Percentiles rank a stretch among this genome's conserved stretches.
These are phyloP conservation scores for Flaveria linearis DNA, from an alignment of 129 eudicot genomes.

Conservation along the genomic window DNA sequence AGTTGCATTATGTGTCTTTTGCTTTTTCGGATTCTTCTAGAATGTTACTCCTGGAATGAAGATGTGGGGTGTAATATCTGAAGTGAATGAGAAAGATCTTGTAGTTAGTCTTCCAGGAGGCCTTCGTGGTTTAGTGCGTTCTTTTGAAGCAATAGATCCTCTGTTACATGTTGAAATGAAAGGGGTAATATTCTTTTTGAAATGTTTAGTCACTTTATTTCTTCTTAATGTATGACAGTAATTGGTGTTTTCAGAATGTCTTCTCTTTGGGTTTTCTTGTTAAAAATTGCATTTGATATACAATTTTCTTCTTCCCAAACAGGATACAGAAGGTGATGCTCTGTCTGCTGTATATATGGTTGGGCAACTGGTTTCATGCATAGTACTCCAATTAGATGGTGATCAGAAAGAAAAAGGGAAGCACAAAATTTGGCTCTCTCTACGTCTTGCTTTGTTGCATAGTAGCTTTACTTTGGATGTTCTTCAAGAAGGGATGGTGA, in stretches of 20 bases:
- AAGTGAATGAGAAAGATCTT: conserved; percentile 90
- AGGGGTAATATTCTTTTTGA: conserved; percentile 37
- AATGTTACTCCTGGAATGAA: conserved; percentile 92
- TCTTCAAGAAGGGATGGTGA: conserved; percentile 96
- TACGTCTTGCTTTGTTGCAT: conserved; percentile 74
- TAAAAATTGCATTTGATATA: conserved; percentile 1
- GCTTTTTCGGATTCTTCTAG: conserved; percentile 42
- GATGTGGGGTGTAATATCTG: conserved; percentile 91
- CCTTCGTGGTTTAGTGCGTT: conserved; percentile 84
- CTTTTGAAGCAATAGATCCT: conserved; percentile 75
- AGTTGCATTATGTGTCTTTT: conserved; percentile 3
- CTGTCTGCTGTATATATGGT: conserved; percentile 64
- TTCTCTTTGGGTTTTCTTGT: background rate
- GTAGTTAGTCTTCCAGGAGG: conserved; percentile 97
- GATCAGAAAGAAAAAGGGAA: conserved; percentile 80
- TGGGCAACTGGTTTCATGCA: conserved; percentile 93
- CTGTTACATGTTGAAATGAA: conserved; percentile 39
- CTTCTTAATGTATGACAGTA: conserved; percentile 18
- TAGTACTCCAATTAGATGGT: conserved; percentile 71
- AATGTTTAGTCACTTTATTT: background rate
- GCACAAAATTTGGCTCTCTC: conserved; percentile 80
- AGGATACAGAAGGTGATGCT: conserved; percentile 52
- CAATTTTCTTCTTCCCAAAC: conserved; percentile 16
- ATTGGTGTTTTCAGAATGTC: background rate
- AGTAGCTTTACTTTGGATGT: conserved; percentile 65